phyloP scores from a whole-genome alignment of 2,329 filamentous ascomycete species.

The Anthostomella pinea region DNA sequence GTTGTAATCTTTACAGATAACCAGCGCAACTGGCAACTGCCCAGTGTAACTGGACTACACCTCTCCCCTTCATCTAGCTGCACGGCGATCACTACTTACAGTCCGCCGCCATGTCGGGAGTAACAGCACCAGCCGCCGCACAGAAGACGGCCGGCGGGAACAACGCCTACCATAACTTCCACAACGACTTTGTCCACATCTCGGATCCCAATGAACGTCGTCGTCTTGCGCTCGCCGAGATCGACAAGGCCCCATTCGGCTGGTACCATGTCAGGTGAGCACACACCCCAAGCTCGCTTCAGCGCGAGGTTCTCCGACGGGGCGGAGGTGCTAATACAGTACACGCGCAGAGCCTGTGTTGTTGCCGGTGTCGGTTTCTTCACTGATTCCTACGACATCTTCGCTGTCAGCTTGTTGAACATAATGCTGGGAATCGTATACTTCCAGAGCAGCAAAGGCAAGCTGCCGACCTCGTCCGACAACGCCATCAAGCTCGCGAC shows the following conservation, averaged over 20 bases:
- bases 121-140: constrained; percentile 9
- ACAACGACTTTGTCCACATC: constrained; percentile 66
- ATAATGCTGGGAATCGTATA: constrained; percentile 78
- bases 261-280: constrained; percentile 70
- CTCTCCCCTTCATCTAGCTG: not conserved
- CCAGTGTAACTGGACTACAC: constrained; percentile 1
- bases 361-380: constrained; percentile 88
- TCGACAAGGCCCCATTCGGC: constrained; percentile 78
- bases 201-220: constrained; percentile 75
- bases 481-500: constrained; percentile 85
- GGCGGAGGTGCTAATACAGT: constrained; percentile 15
- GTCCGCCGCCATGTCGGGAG: constrained; percentile 24
- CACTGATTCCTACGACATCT: constrained; percentile 83
- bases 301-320: no score
- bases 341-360: constrained; percentile 56
- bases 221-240: constrained; percentile 74
- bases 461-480: constrained; percentile 65
- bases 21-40: not conserved
- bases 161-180: constrained; percentile 71
- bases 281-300: not conserved
- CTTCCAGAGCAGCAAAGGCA: constrained; percentile 52
- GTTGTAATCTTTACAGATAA: no score
- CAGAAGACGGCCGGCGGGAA: constrained; percentile 62
- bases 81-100: not conserved
- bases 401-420: constrained; percentile 70